Evolutionary conservation across 306 rosid species (phyloP).

Genomic region (Malus sieversii): DNA sequence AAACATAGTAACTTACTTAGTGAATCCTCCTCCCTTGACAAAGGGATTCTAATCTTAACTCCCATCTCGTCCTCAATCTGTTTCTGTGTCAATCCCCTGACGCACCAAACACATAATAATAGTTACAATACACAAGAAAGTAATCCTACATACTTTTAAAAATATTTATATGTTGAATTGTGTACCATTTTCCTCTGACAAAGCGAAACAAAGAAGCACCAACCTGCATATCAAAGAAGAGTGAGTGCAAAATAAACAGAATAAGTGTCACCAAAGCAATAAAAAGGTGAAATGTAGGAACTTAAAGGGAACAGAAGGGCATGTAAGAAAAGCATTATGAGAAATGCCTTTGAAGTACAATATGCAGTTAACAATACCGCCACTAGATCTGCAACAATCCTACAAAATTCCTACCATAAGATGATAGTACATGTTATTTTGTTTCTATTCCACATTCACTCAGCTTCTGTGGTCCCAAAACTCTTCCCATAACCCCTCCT

Average conservation of each 20-base stretch:
- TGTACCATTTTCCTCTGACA: constrained; percentile 78
- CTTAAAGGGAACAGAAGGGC: neutral
- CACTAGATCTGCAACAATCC: neutral
- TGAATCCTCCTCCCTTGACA: constrained; percentile 53
- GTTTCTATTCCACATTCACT: neutral
- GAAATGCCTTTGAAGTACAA: neutral
- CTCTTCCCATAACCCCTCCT: neutral
- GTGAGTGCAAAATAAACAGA: neutral
- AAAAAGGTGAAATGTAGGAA: neutral
- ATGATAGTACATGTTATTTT: neutral
- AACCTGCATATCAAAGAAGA: constrained; percentile 50
- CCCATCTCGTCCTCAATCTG: constrained; percentile 68
- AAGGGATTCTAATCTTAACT: constrained; percentile 64
- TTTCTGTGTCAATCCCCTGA: constrained; percentile 70
- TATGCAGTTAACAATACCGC: neutral
- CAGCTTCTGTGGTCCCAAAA: too few species aligned
- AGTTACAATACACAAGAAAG: constrained; percentile 15
- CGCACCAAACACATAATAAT: constrained; percentile 3
- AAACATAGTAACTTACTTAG: constrained; percentile 75
- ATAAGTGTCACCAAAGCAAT: constrained; percentile 1
- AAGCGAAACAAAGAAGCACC: constrained; percentile 74
- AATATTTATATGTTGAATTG: neutral
- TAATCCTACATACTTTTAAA: neutral
- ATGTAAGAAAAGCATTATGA: neutral
- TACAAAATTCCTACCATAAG: neutral